Percentiles rank a stretch among this genome's conserved stretches.
phyloP scores from a whole-genome alignment of 371 early-diverging fungal species.

The Lichtheimia ornata region DNA sequence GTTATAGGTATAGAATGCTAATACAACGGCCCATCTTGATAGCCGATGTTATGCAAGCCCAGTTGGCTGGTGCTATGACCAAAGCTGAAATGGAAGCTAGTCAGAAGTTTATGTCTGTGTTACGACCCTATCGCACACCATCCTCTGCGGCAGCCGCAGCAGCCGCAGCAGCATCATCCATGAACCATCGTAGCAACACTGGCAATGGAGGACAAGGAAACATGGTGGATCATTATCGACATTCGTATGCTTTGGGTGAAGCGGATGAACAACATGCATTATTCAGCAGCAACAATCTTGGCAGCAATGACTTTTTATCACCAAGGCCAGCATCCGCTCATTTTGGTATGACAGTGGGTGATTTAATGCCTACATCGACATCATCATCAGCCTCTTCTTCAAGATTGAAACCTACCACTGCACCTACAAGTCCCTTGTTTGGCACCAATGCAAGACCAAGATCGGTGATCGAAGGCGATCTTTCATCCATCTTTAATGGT shows the following conservation, averaged over 20 bases:
- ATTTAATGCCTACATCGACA: background rate
- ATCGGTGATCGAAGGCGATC: slow-evolving; percentile 50
- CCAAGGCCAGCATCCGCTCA: background rate
- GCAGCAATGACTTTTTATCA: slow-evolving; percentile 11
- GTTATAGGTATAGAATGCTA: background rate
- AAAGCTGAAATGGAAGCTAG: slow-evolving; percentile 66
- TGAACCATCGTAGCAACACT: slow-evolving; percentile 7
- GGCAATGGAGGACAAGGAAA: slow-evolving; percentile 32
- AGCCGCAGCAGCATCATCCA: slow-evolving; percentile 7
- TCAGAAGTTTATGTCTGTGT: slow-evolving; percentile 49
- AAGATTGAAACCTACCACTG: slow-evolving; percentile 6
- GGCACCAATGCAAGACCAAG: slow-evolving; percentile 30
- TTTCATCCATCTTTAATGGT: slow-evolving; percentile 42
- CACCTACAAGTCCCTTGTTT: slow-evolving; percentile 8
- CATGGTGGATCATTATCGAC: slow-evolving; percentile 54
- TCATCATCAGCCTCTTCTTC: slow-evolving; percentile 2
- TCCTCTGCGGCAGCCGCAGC: slow-evolving; percentile 25
- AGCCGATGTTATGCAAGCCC: slow-evolving; percentile 51
- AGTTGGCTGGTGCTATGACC: slow-evolving; percentile 58
- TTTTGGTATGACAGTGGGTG: slow-evolving; percentile 5
- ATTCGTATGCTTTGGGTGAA: slow-evolving; percentile 65
- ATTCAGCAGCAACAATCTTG: background rate
- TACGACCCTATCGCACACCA: slow-evolving; percentile 41
- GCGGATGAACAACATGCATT: slow-evolving; percentile 38
- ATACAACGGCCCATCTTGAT: background rate